Conservation (phyloP, 192 early-diverging fungal species). For the Linderina pennispora region DNA sequence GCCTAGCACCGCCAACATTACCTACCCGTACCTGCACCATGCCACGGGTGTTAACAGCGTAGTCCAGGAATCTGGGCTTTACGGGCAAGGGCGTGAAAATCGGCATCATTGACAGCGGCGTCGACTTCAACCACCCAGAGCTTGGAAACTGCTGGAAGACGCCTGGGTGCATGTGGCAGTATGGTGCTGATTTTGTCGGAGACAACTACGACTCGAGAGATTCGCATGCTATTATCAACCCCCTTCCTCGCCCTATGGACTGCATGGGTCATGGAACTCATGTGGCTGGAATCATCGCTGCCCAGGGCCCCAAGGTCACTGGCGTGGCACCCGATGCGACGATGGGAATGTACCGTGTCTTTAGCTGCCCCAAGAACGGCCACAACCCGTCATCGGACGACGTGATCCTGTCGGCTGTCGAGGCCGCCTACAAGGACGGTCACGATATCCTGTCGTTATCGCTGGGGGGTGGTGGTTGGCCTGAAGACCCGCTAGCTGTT, state of each 20-base stretch:
- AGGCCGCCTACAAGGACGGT: conserved; percentile 37
- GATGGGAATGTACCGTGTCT: conserved; percentile 59
- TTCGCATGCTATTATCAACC: conserved; percentile 46
- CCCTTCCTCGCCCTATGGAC: conserved; percentile 44
- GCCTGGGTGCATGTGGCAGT: conserved; percentile 47
- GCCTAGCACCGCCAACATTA: neutral
- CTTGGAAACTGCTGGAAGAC: conserved; percentile 61
- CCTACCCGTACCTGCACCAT: conserved; percentile 24
- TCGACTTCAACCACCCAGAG: conserved; percentile 61
- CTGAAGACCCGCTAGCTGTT: conserved; percentile 43
- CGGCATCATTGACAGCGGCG: conserved; percentile 64
- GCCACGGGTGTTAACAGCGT: conserved; percentile 49
- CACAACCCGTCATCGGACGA: conserved; percentile 38
- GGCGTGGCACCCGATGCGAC: conserved; percentile 63
- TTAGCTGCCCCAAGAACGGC: conserved; percentile 46
- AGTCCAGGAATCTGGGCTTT: conserved; percentile 41
- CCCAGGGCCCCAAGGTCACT: conserved; percentile 25
- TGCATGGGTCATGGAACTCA: conserved; percentile 67
- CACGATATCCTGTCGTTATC: conserved; percentile 60
- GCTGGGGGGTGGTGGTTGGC: conserved; percentile 55
- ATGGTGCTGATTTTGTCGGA: conserved; percentile 64
- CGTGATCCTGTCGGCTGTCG: conserved; percentile 55
- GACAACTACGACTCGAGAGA: too few species aligned
- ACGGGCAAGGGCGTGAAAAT: conserved; percentile 59
- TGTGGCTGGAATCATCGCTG: conserved; percentile 57